Percentiles rank a stretch among this genome's conserved stretches.
These are phyloP conservation scores for Stagonosporopsis rhizophila DNA, from an alignment of 2,329 filamentous ascomycete species.

Conservation along the genomic window DNA sequence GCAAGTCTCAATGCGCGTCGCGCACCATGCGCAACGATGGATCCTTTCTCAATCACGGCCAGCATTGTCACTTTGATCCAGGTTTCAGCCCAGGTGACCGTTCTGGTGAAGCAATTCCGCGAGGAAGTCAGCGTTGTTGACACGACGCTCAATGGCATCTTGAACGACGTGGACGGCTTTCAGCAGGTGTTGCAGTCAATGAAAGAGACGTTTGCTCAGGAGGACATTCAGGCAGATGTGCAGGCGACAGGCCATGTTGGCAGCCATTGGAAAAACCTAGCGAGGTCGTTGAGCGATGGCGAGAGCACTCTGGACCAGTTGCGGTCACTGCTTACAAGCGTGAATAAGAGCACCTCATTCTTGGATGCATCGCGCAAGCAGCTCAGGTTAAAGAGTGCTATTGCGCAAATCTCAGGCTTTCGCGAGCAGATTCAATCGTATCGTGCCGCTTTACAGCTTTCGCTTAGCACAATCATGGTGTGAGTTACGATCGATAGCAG, in stretches of 20 bases:
- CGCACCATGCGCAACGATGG: conserved; percentile 18
- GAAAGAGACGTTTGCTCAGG: conserved; percentile 33
- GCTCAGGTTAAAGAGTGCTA: conserved; percentile 25
- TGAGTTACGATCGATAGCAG: conserved; percentile 19
- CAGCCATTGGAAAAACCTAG: conserved; percentile 34
- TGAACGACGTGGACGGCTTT: conserved; percentile 31
- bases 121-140: conserved; percentile 31
- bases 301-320: conserved; percentile 26
- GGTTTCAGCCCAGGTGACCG: conserved; percentile 24
- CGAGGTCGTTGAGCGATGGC: conserved; percentile 30
- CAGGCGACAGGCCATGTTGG: conserved; percentile 30
- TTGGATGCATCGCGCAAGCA: conserved; percentile 30
- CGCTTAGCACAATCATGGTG: conserved; percentile 34
- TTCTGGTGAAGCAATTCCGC: conserved; percentile 28
- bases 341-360: conserved; percentile 27
- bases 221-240: conserved; percentile 24
- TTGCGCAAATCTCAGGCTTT: conserved; percentile 26
- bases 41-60: conserved; percentile 30
- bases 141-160: conserved; percentile 27
- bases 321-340: conserved; percentile 20
- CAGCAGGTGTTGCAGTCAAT: conserved; percentile 31
- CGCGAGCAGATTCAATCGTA: conserved; percentile 33
- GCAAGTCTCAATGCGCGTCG: background rate
- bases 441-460: conserved; percentile 30
- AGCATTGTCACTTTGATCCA: conserved; percentile 27